These are phyloP conservation scores for Amborella trichopoda DNA, from an alignment of 164 flowering plant genomes.

Conservation along the genomic window DNA sequence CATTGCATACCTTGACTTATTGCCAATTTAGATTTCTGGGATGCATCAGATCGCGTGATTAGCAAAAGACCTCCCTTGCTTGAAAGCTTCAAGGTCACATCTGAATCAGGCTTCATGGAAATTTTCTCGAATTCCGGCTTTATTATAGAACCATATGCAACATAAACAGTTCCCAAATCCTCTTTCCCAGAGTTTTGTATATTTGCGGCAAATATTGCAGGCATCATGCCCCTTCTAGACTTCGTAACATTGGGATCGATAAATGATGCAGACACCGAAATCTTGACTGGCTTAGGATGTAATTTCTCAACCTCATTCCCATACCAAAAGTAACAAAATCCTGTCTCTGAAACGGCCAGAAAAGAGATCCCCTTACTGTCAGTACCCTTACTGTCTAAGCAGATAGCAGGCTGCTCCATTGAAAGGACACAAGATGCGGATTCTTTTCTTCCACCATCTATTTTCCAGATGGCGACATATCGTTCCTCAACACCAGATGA, in stretches of 20 bases:
- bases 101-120: constrained; percentile 46
- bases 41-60: constrained; percentile 20
- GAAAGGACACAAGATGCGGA: constrained; percentile 67
- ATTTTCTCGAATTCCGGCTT: constrained; percentile 82
- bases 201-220: constrained; percentile 62
- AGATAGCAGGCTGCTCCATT: constrained; percentile 92
- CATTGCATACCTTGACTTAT: constrained; percentile 48
- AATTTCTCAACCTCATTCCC: constrained; percentile 52
- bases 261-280: constrained; percentile 21
- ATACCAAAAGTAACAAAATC: constrained; percentile 77
- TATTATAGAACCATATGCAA: constrained; percentile 62
- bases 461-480: constrained; percentile 68
- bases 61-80: constrained; percentile 64
- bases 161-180: constrained; percentile 38
- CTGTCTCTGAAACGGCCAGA: constrained; percentile 76
- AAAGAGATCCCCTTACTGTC: constrained; percentile 32
- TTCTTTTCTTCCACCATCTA: constrained; percentile 53
- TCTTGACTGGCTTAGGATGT: constrained; percentile 52
- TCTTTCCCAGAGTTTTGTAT: constrained; percentile 33
- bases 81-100: constrained; percentile 34
- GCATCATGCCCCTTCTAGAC: constrained; percentile 26
- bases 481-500: constrained; percentile 89
- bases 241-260: constrained; percentile 19
- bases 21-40: constrained; percentile 24
- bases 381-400: constrained; percentile 38